phyloP scores from a whole-genome alignment of 2,329 filamentous ascomycete genomes.

The Nothopassalora personata region DNA sequence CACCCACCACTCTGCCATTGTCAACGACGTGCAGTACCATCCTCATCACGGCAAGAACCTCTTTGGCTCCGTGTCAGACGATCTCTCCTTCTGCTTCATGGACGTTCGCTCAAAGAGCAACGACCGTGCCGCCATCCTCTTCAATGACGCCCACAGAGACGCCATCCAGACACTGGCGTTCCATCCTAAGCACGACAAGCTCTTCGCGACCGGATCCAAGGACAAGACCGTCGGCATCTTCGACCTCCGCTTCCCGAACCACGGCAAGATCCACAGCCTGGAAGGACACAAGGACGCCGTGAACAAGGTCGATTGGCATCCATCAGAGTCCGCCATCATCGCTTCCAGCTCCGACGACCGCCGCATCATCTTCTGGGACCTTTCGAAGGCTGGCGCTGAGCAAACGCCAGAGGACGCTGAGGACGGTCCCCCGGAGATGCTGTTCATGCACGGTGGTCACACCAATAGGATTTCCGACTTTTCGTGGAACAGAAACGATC shows the following conservation, averaged over 20 bases:
- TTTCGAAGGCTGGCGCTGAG: slow-evolving; percentile 86
- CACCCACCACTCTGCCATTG: slow-evolving; percentile 81
- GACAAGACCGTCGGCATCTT: slow-evolving; percentile 94
- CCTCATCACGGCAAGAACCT: slow-evolving; percentile 71
- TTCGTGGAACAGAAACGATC: slow-evolving; percentile 94
- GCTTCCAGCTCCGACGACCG: slow-evolving; percentile 91
- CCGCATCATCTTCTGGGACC: slow-evolving; percentile 92
- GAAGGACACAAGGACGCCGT: slow-evolving; percentile 86
- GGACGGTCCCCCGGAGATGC: slow-evolving; percentile 89
- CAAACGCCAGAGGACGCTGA: slow-evolving; percentile 92
- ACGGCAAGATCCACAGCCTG: slow-evolving; percentile 81
- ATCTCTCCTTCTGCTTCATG: slow-evolving; percentile 85
- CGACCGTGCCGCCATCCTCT: slow-evolving; percentile 49
- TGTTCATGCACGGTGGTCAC: slow-evolving; percentile 99
- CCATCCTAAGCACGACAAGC: slow-evolving; percentile 83
- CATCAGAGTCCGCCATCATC: slow-evolving; percentile 78
- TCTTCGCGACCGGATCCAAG: slow-evolving; percentile 87
- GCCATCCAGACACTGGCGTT: slow-evolving; percentile 96
- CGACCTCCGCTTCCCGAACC: slow-evolving; percentile 67
- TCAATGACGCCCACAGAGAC: slow-evolving; percentile 75
- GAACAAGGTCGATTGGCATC: slow-evolving; percentile 91
- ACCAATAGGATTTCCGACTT: slow-evolving; percentile 96
- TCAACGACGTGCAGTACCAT: slow-evolving; percentile 97
- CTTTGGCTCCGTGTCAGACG: slow-evolving; percentile 91
- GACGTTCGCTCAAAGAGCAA: slow-evolving; percentile 68